phyloP scores from a whole-genome alignment of 2,329 filamentous ascomycete genomes.

The Endoconidiophora laricicola region DNA sequence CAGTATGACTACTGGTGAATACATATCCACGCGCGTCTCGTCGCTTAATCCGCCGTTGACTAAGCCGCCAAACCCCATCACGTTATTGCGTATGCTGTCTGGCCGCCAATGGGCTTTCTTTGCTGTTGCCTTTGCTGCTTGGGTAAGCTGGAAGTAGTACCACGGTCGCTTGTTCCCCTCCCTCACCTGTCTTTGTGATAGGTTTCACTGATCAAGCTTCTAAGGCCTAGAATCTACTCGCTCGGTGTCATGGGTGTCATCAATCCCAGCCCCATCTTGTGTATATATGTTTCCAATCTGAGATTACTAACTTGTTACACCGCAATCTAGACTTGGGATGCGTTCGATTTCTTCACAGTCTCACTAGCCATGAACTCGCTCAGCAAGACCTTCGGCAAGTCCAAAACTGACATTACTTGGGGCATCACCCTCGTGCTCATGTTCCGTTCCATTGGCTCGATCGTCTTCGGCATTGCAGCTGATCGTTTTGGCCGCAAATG shows the following conservation, averaged over 20 bases:
- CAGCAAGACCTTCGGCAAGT: slow-evolving; percentile 30
- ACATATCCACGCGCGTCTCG: slow-evolving; percentile 35
- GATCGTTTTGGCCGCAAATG: slow-evolving; percentile 70
- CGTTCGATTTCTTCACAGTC: slow-evolving; percentile 69
- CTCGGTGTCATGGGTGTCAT: too few species aligned
- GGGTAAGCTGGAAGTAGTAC: slow-evolving; percentile 24
- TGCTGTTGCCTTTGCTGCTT: slow-evolving; percentile 36
- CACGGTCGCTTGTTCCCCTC: not conserved
- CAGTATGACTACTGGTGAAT: slow-evolving; percentile 20
- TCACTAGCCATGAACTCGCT: slow-evolving; percentile 63
- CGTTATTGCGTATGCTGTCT: slow-evolving; percentile 30
- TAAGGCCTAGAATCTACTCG: too few species aligned
- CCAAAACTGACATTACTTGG: slow-evolving; percentile 51
- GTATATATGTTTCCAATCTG: not conserved
- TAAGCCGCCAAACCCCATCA: slow-evolving; percentile 36
- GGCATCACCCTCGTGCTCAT: slow-evolving; percentile 62
- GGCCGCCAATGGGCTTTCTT: slow-evolving; percentile 39
- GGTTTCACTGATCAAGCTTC: too few species aligned
- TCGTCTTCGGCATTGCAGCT: slow-evolving; percentile 57
- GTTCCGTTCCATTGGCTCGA: slow-evolving; percentile 57
- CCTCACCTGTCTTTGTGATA: too few species aligned
- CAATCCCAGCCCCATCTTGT: not conserved
- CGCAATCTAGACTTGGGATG: slow-evolving; percentile 55
- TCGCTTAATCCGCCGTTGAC: slow-evolving; percentile 41
- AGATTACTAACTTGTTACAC: slow-evolving; percentile 22